Conservation (phyloP, 306 rosid species). For the Cicer cuneatum region DNA sequence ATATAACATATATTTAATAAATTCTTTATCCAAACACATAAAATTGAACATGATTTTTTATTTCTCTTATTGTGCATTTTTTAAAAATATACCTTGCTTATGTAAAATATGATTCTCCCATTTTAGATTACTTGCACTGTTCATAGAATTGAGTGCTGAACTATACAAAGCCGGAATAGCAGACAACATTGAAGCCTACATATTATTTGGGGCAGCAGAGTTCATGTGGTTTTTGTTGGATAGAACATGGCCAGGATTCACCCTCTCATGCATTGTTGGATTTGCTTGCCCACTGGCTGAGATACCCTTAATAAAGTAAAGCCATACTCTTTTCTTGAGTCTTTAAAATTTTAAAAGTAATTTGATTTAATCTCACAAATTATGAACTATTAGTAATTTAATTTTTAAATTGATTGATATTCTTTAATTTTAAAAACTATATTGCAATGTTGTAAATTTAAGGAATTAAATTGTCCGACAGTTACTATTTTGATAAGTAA, state of each 20-base stretch:
- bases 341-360: too few relatives aligned
- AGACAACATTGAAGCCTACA: conserved; percentile 70
- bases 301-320: conserved; percentile 60
- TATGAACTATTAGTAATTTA: too few relatives aligned
- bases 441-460: too few relatives aligned
- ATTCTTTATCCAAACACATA: background rate
- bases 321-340: background rate
- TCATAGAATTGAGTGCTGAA: conserved; percentile 84
- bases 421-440: too few relatives aligned
- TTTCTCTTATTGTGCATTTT: background rate
- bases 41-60: background rate
- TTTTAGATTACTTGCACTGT: conserved; percentile 66
- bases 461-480: too few relatives aligned
- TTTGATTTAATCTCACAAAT: too few relatives aligned
- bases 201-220: conserved; percentile 79
- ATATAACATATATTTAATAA: background rate
- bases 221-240: conserved; percentile 72
- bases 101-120: background rate
- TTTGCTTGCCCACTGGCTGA: conserved; percentile 54
- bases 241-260: conserved; percentile 74
- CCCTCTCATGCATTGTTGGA: conserved; percentile 74
- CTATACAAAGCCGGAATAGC: conserved; percentile 80
- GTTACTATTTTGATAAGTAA: too few relatives aligned
- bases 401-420: too few relatives aligned
- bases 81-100: too few relatives aligned